These are phyloP conservation scores for Syzygium syzygioides DNA, from an alignment of 441 rosid genomes.

Conservation along the genomic window DNA sequence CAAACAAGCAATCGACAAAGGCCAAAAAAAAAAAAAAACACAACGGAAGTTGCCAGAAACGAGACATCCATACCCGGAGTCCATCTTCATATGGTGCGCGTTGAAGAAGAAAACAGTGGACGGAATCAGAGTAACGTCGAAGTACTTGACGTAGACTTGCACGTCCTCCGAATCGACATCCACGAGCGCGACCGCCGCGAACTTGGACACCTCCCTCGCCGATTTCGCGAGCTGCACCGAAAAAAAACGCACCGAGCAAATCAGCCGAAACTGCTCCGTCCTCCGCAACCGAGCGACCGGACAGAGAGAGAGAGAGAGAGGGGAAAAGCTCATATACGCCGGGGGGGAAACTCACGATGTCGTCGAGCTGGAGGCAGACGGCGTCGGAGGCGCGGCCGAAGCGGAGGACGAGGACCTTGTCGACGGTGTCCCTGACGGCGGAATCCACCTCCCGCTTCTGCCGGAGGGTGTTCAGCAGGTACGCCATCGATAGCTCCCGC, in stretches of 20 bases:
- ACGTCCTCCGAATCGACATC: constrained; percentile 68
- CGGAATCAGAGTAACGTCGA: constrained; percentile 64
- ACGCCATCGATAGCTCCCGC: constrained; percentile 29
- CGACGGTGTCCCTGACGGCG: constrained; percentile 65
- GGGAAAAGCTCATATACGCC: background rate
- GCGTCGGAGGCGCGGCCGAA: constrained; percentile 62
- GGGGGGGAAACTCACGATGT: constrained; percentile 27
- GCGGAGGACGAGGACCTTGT: constrained; percentile 82
- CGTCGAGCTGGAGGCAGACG: constrained; percentile 68
- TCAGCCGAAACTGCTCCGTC: background rate
- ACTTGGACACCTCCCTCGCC: constrained; percentile 18
- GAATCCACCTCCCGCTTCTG: constrained; percentile 69
- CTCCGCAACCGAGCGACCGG: background rate
- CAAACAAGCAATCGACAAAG: background rate
- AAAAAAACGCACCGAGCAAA: background rate
- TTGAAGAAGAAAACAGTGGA: constrained; percentile 87
- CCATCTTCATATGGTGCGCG: constrained; percentile 93
- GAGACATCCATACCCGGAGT: constrained; percentile 49
- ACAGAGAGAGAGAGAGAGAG: background rate
- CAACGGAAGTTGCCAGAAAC: background rate
- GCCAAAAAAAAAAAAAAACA: background rate
- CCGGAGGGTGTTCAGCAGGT: constrained; percentile 34
- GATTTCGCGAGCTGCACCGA: constrained; percentile 13
- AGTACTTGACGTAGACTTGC: constrained; percentile 76
- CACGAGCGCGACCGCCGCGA: constrained; percentile 43